Conservation (phyloP, 2,329 filamentous ascomycete genomes). For the Tolypocladium inflatum region DNA sequence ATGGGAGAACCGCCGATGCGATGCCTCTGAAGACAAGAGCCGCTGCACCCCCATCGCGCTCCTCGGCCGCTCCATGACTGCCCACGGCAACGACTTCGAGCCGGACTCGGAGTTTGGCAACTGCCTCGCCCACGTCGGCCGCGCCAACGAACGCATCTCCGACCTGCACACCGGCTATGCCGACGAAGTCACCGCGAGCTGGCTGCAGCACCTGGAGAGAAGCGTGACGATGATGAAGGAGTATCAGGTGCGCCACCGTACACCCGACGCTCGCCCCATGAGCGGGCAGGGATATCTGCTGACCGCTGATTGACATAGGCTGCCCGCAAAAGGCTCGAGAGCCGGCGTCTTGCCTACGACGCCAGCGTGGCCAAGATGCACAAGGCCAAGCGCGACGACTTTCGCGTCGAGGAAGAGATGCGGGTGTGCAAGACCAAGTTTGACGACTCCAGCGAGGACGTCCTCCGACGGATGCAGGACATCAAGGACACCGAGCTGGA, state of each 20-base stretch:
- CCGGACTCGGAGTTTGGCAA: slow-evolving; percentile 84
- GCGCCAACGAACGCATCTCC: slow-evolving; percentile 80
- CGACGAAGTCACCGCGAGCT: slow-evolving; percentile 65
- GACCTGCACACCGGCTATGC: slow-evolving; percentile 79
- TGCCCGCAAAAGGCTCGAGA: slow-evolving; percentile 90
- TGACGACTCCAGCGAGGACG: slow-evolving; percentile 89
- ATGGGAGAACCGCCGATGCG: slow-evolving; percentile 73
- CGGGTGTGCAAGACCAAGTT: slow-evolving; percentile 90
- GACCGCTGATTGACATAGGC: slow-evolving; percentile 25
- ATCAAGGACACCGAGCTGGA: slow-evolving; percentile 89
- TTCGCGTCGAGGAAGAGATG: slow-evolving; percentile 85
- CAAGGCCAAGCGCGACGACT: slow-evolving; percentile 90
- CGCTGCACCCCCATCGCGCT: slow-evolving; percentile 73
- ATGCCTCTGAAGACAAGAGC: slow-evolving; percentile 73
- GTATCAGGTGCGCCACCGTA: slow-evolving; percentile 61
- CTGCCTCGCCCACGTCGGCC: slow-evolving; percentile 69
- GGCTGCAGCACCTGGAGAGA: slow-evolving; percentile 86
- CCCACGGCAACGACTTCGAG: slow-evolving; percentile 88
- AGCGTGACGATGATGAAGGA: slow-evolving; percentile 94
- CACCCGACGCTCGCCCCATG: no score
- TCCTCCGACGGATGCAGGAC: slow-evolving; percentile 86
- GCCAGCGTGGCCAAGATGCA: slow-evolving; percentile 83
- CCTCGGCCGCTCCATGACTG: slow-evolving; percentile 76
- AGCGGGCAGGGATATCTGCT: not conserved
- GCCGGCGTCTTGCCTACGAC: slow-evolving; percentile 80